Evolutionary conservation across 2,329 filamentous ascomycete genomes (phyloP).

Genomic region (Aureobasidium lini): DNA sequence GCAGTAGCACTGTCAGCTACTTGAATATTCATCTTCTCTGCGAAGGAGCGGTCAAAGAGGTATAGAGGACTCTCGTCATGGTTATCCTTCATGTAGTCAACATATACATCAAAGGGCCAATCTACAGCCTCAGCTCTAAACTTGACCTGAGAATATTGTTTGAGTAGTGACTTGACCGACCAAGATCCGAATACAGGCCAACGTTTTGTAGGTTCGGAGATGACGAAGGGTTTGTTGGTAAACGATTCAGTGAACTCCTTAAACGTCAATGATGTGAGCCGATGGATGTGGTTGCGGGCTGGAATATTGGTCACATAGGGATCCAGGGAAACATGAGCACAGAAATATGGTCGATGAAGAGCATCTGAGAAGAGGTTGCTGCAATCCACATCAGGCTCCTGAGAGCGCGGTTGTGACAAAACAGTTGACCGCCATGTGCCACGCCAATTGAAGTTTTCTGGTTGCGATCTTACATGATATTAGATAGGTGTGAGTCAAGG

Average conservation of each 20-base stretch:
- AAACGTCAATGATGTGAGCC: slow-evolving; percentile 60
- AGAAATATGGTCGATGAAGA: slow-evolving; percentile 83
- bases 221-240: slow-evolving; percentile 76
- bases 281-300: slow-evolving; percentile 60
- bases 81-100: slow-evolving; percentile 72
- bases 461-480: slow-evolving; percentile 33
- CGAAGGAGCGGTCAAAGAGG: slow-evolving; percentile 82
- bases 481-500: slow-evolving; percentile 18
- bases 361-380: slow-evolving; percentile 80
- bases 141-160: slow-evolving; percentile 55
- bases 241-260: slow-evolving; percentile 68
- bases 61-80: slow-evolving; percentile 85
- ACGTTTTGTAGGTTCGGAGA: slow-evolving; percentile 69
- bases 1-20: slow-evolving; percentile 42
- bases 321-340: slow-evolving; percentile 63
- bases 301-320: slow-evolving; percentile 68
- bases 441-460: slow-evolving; percentile 56
- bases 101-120: slow-evolving; percentile 77
- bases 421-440: slow-evolving; percentile 80
- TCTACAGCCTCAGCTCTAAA: slow-evolving; percentile 92
- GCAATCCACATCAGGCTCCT: slow-evolving; percentile 59
- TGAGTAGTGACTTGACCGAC: slow-evolving; percentile 60
- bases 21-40: slow-evolving; percentile 70
- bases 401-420: slow-evolving; percentile 49
- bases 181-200: slow-evolving; percentile 76